These are phyloP conservation scores for Globisporangium splendens DNA, from an alignment of 352 stramenopile genomes.

Conservation along the genomic window DNA sequence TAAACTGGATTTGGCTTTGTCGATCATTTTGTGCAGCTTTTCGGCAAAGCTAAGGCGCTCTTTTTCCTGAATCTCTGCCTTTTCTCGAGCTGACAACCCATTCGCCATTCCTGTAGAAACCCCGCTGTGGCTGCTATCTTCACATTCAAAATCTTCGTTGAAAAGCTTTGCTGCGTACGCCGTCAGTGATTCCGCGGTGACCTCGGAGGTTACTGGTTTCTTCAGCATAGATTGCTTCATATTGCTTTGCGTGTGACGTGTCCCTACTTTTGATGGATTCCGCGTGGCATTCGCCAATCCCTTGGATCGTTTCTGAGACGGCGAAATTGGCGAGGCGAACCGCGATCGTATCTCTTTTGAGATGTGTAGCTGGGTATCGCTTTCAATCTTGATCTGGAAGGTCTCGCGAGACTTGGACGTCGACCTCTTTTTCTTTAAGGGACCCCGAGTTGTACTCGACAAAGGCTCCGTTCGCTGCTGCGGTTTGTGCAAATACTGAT, in stretches of 20 bases:
- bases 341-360: constrained; percentile 27
- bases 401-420: constrained; percentile 1
- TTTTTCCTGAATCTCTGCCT: constrained; percentile 42
- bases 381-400: constrained; percentile 44
- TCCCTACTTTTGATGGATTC: not conserved
- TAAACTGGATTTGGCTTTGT: constrained; percentile 71
- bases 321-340: constrained; percentile 27
- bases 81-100: constrained; percentile 23
- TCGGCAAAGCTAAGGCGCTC: constrained; percentile 78
- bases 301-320: constrained; percentile 15
- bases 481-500: constrained; percentile 6
- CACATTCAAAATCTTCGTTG: constrained; percentile 29
- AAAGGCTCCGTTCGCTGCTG: constrained; percentile 7
- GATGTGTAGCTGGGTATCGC: constrained; percentile 33
- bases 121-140: not conserved
- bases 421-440: constrained; percentile 30
- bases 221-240: constrained; percentile 4
- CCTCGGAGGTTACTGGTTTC: not conserved
- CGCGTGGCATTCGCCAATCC: not conserved
- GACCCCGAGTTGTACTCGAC: not conserved
- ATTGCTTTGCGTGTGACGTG: not conserved
- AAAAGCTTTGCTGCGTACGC: constrained; percentile 71
- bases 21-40: constrained; percentile 87
- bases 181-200: constrained; percentile 48
- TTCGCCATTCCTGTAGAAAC: not conserved